phyloP scores from a whole-genome alignment of 768 basidiomycete genomes.

The Mycena chlorophos region DNA sequence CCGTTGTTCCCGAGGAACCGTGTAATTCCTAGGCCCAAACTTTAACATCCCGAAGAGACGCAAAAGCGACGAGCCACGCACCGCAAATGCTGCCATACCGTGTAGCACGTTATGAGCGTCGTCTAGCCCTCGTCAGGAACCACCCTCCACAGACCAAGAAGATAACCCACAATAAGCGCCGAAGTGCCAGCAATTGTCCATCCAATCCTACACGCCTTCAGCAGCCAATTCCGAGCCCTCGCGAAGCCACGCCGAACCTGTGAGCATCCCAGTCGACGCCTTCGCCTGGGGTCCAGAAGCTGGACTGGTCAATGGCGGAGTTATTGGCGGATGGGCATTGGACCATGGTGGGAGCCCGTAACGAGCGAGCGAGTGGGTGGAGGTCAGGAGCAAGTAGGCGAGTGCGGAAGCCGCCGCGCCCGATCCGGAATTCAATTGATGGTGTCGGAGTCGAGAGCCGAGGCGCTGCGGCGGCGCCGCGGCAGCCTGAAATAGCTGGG shows the following conservation, averaged over 20 bases:
- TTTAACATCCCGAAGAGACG: background rate
- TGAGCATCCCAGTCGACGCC: constrained; percentile 53
- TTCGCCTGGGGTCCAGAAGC: constrained; percentile 55
- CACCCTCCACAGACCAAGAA: background rate
- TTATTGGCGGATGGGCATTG: constrained; percentile 54
- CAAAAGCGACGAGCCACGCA: constrained; percentile 1
- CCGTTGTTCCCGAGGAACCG: constrained; percentile 69
- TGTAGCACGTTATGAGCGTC: constrained; percentile 12
- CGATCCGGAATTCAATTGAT: too few species aligned
- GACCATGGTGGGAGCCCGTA: background rate
- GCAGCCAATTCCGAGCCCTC: background rate
- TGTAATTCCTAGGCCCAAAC: constrained; percentile 60
- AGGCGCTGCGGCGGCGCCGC: too few species aligned
- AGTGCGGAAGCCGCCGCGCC: too few species aligned
- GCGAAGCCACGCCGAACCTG: constrained; percentile 6
- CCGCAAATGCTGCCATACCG: constrained; percentile 9
- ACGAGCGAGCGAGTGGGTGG: background rate
- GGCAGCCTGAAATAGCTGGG: too few species aligned
- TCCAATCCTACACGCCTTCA: constrained; percentile 56
- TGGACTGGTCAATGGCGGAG: constrained; percentile 52
- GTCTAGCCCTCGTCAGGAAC: background rate
- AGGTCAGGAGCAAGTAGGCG: background rate
- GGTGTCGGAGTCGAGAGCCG: too few species aligned
- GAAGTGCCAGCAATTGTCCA: constrained; percentile 73
- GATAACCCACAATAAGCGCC: constrained; percentile 45